Percentiles rank a stretch among this genome's conserved stretches.
Evolutionary conservation across 1,139 yeast genomes (phyloP).

Genomic region (Sugiyamaella sp.): DNA sequence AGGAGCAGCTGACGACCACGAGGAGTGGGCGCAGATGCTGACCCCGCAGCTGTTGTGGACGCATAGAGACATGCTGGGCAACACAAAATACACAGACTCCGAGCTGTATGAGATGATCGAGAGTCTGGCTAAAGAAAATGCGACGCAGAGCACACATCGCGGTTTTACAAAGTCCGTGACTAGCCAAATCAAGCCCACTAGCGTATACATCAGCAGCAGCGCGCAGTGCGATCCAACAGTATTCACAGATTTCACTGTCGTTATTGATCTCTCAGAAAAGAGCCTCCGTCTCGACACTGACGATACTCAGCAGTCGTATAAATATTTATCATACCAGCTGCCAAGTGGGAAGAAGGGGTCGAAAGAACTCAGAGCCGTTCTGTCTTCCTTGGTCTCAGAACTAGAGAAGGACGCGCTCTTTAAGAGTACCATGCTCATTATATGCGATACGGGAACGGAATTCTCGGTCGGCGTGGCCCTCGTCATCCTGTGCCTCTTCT

Average conservation of each 20-base stretch:
- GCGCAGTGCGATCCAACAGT: background rate
- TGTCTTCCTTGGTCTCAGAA: conserved; percentile 47
- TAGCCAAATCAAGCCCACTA: conserved; percentile 30
- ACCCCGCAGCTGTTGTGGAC: conserved; percentile 64
- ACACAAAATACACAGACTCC: conserved; percentile 44
- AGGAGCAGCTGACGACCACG: conserved; percentile 95
- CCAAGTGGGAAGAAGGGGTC: conserved; percentile 65
- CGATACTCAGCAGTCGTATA: background rate
- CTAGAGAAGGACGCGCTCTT: conserved; percentile 25
- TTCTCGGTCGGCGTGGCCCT: conserved; percentile 64
- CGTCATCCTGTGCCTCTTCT: conserved; percentile 53
- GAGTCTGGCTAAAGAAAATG: background rate
- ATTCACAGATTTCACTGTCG: conserved; percentile 19
- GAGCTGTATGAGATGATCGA: conserved; percentile 43
- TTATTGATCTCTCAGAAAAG: conserved; percentile 24
- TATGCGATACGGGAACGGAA: conserved; percentile 70
- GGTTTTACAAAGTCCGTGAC: no score
- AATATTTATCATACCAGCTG: conserved; percentile 35
- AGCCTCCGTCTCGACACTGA: background rate
- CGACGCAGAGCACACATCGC: no score
- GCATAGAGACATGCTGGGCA: conserved; percentile 43
- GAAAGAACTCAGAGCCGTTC: conserved; percentile 51
- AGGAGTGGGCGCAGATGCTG: conserved; percentile 70
- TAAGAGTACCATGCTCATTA: conserved; percentile 43
- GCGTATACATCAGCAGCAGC: conserved; percentile 26